Evolutionary conservation across 306 rosid genomes (phyloP).

Genomic region (Castanea crenata): DNA sequence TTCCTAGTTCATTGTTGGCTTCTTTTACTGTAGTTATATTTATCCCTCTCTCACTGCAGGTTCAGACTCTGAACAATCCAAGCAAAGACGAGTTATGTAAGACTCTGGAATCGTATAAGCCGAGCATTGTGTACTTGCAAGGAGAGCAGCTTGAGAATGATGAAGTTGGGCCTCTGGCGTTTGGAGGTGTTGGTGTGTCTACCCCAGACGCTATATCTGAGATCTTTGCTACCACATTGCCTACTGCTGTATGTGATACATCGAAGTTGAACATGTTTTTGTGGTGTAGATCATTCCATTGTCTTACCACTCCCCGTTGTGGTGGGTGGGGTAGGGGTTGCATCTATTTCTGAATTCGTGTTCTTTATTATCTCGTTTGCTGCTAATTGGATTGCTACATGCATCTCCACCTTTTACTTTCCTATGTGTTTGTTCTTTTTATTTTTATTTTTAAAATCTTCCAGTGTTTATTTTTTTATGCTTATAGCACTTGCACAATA

Average conservation of each 20-base stretch:
- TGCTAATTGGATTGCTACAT: background rate
- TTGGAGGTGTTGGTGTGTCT: slow-evolving; percentile 71
- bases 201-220: slow-evolving; percentile 58
- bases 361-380: background rate
- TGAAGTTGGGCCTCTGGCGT: slow-evolving; percentile 73
- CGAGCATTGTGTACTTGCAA: slow-evolving; percentile 80
- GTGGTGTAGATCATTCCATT: background rate
- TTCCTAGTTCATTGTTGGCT: background rate
- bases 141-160: slow-evolving; percentile 72
- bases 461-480: background rate
- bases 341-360: background rate
- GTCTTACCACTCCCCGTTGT: background rate
- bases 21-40: slow-evolving; percentile 2
- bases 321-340: background rate
- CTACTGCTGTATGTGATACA: slow-evolving; percentile 64
- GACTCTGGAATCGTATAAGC: slow-evolving; percentile 66
- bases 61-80: slow-evolving; percentile 71
- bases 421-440: background rate
- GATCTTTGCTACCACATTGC: slow-evolving; percentile 67
- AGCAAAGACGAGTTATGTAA: slow-evolving; percentile 68
- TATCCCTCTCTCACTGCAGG: slow-evolving; percentile 46
- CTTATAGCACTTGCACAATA: background rate
- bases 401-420: background rate
- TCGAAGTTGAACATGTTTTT: slow-evolving; percentile 12
- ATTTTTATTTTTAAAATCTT: background rate